Evolutionary conservation across 305 asterid species (phyloP).

Genomic region (Solanum chacoense): DNA sequence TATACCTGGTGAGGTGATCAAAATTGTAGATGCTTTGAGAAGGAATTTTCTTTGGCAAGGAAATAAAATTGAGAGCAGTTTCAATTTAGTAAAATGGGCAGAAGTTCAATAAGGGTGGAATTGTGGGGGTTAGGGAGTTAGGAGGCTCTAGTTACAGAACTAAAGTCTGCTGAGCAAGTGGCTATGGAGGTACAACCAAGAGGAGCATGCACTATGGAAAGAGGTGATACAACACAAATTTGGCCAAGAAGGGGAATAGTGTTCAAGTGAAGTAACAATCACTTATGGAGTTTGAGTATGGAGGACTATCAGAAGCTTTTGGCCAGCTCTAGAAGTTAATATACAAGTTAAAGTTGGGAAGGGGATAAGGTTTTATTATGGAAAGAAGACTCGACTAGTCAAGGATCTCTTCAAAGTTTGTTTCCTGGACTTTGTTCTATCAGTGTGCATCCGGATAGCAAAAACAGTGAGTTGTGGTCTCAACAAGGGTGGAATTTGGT

Average conservation of each 20-base stretch:
- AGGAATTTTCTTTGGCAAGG: background rate
- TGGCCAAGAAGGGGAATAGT: background rate
- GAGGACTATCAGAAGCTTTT: background rate
- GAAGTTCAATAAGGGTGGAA: background rate
- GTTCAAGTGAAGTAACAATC: background rate
- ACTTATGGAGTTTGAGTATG: background rate
- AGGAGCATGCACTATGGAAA: background rate
- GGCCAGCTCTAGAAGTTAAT: background rate
- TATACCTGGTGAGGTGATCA: background rate
- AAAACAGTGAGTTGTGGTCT: background rate
- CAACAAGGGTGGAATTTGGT: background rate
- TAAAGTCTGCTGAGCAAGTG: background rate
- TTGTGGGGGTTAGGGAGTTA: background rate
- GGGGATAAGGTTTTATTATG: background rate
- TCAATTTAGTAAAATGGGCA: background rate
- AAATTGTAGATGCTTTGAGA: background rate
- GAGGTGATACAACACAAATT: background rate
- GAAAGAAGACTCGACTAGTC: background rate
- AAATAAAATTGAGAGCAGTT: background rate
- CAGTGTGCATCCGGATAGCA: background rate
- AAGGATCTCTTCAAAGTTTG: background rate
- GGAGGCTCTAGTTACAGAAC: background rate
- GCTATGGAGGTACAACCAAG: background rate
- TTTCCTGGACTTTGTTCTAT: background rate
- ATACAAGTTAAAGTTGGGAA: background rate